Evolutionary conservation across 2,329 filamentous ascomycete species (phyloP), one percentile per base, ranked within the genome.

Genomic region (Fusarium sp.): DNA sequence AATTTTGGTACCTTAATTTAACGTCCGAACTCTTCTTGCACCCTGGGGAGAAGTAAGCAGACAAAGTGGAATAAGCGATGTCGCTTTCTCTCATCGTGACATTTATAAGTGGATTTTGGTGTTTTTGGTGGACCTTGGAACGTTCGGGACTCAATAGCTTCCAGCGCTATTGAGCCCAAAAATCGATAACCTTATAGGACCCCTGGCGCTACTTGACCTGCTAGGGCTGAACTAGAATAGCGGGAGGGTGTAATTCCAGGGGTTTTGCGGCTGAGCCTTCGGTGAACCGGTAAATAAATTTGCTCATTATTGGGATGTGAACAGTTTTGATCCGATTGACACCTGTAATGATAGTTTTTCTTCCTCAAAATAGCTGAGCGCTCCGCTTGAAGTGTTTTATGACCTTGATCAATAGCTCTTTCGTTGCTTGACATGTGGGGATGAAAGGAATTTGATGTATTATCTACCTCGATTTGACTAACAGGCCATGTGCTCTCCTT

Each of bases 361-460:
- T 15, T 45, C 8, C 6, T 13, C 17, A 26, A 26, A 13, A 20
- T 20, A 45, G 24, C 3, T 5, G 44, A 28, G 5, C 0, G 13
- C 18, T 20, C 3, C 14, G 4, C n/a, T 15, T 20, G 5, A 22
- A 11, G 5, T 17, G 3, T 6, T 18, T 13, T 17, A n/a, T 13
- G 4, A 7, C 3, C 20, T 17, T 17, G 14, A n/a, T 22, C 6
- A 3, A 2, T 2, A 7, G 14, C 10, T 17, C 10, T 17, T 11
- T 2, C 6, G 9, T 30, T 28, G 1, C 13, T 41, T n/a, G 22
- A 41, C 8, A 41, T 15, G 35, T 36, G 32, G 32, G 6, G 32
- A 35, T 15, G 6, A 35, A 35, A 15, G 6, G 32, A 15, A 35
- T 35, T 35, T 15, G 32, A 15, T 35, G 14, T 15, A 35, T 15